A percentile compares a stretch with the other conserved stretches of the same genome.
Evolutionary conservation across 148 eudicot species (phyloP).

Genomic region (Rhododendron henanense): DNA sequence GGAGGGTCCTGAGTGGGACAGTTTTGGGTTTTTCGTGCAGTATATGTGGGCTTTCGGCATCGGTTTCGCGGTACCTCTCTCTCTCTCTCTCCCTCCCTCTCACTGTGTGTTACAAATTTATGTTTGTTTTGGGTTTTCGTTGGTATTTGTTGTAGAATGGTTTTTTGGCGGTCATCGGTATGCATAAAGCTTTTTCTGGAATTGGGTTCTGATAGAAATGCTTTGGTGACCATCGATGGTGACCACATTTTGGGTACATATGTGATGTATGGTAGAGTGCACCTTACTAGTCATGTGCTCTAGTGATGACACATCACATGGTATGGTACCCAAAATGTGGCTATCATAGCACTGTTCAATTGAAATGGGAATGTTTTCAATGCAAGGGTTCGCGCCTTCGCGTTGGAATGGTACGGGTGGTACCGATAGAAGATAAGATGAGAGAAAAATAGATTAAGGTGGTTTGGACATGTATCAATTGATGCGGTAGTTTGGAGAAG

Average conservation of each 20-base stretch:
- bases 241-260: no score
- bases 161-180: neutral
- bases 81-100: neutral
- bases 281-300: neutral
- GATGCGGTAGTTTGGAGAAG: neutral
- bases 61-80: slow-evolving; percentile 56
- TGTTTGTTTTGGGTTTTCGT: neutral
- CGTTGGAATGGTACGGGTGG: neutral
- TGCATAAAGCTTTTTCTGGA: neutral
- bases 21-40: slow-evolving; percentile 74
- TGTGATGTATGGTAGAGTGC: neutral
- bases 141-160: neutral
- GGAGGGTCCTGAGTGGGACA: slow-evolving; percentile 90
- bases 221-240: no score
- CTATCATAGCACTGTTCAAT: neutral
- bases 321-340: neutral
- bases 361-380: neutral
- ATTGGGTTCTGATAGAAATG: neutral
- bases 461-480: neutral
- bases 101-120: neutral
- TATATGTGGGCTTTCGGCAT: slow-evolving; percentile 98
- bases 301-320: neutral
- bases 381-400: neutral
- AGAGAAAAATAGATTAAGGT: neutral
- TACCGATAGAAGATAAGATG: neutral